These are phyloP conservation scores for Marchantia polymorpha DNA, from an alignment of 225 moss, liverwort and hornwort species.

Conservation along the genomic window DNA sequence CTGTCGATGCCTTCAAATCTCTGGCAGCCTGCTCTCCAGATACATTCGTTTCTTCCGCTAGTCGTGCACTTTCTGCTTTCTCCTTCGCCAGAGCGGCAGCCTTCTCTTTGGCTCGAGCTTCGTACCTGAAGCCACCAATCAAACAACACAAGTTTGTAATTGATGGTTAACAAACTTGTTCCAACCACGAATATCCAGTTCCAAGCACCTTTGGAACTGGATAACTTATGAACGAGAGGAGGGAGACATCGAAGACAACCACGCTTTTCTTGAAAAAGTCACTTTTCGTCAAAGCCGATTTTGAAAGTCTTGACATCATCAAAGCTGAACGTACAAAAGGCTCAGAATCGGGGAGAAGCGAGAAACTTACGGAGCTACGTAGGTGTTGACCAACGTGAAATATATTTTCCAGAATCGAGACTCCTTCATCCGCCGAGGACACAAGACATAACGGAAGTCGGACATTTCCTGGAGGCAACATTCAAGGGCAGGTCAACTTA, in stretches of 20 bases:
- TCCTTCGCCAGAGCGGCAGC: conserved; percentile 49
- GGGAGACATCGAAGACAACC: background rate
- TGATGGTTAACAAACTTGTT: too few species aligned
- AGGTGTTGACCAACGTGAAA: conserved; percentile 75
- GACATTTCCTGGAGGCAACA: conserved; percentile 72
- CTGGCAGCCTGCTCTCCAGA: conserved; percentile 16
- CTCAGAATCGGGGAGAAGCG: background rate
- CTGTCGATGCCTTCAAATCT: conserved; percentile 24
- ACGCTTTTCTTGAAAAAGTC: background rate
- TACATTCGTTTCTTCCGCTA: conserved; percentile 31
- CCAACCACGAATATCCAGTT: too few species aligned
- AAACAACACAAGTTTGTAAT: background rate
- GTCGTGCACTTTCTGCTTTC: conserved; percentile 37
- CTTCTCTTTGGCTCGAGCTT: conserved; percentile 59
- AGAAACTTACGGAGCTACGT: conserved; percentile 61
- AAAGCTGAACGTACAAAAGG: background rate
- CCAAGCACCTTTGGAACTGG: too few species aligned
- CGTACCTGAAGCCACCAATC: conserved; percentile 40
- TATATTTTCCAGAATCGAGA: conserved; percentile 88
- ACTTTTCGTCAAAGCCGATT: background rate
- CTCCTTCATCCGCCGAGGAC: conserved; percentile 99
- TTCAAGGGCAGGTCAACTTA: background rate
- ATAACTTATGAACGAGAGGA: background rate
- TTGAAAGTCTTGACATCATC: background rate
- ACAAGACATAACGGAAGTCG: conserved; percentile 89